Base-by-base conservation (phyloP, 2,329 filamentous ascomycete species). In the Alternaria sp. region DNA sequence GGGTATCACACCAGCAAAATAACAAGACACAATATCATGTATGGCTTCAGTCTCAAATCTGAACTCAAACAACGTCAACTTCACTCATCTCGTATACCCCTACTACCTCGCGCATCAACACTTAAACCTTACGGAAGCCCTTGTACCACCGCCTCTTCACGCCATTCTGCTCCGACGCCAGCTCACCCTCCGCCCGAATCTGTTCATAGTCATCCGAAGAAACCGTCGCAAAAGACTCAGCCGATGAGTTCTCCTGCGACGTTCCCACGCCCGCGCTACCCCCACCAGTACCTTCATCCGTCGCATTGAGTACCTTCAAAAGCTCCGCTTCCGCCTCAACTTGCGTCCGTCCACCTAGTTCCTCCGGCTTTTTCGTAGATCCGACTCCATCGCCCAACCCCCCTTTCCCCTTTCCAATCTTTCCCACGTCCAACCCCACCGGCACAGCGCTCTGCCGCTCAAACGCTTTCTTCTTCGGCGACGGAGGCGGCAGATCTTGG, bases 91-190 rank as follows among this genome's bases (percentile, higher is more conserved):
- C 30, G 17, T n/a, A 21, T 0, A 13, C 17, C 5, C 7, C 2
- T 23, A 15, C 12, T 12, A n/a, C 3, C 3, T 6, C 15, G 1
- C 13, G 8, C n/a, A 1, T n/a, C 40, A 5, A n/a, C 10, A 28
- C 11, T 44, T 13, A 59, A 6, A 25, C 25, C 11, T 32, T 59
- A 3, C 61, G 59, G 40, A 68, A 65, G 7, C 54, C 59, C 36
- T 57, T 65, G n/a, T 66, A 69, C 67, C 67, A 65, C 56, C 60
- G 66, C 43, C 56, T 62, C 19, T 25, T 57, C 11, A 19, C 32
- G 6, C 63, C 65, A 40, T 66, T 69, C 3, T 61, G 54, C 17
- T 64, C 67, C 11, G 36, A 23, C 9, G 30, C 30, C 4, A 26
- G 28, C 6, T 28, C 17, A 13, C 15, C 19, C n/a, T 57, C 51